A percentile compares a stretch with the other conserved stretches of the same genome.
These are phyloP conservation scores for Lactifluus hygrophoroides DNA, from an alignment of 768 basidiomycete species.

Conservation along the genomic window DNA sequence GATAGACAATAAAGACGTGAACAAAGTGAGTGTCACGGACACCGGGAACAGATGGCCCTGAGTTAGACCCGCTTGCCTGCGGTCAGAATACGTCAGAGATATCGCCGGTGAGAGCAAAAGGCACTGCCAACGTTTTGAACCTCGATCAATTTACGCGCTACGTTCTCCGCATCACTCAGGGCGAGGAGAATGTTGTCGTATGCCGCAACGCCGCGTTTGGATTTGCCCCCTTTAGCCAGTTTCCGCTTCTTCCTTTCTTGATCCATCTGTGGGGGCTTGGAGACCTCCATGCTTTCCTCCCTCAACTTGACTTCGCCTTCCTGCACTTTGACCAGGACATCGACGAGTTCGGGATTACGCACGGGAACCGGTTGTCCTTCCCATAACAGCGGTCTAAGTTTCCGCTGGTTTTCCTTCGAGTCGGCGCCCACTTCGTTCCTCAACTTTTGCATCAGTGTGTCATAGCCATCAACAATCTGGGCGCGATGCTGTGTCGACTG, in stretches of 20 bases:
- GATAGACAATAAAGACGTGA: slow-evolving; percentile 81
- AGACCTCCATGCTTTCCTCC: slow-evolving; percentile 26
- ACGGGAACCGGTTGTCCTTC: slow-evolving; percentile 79
- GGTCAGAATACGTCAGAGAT: slow-evolving; percentile 1
- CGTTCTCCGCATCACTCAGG: slow-evolving; percentile 83
- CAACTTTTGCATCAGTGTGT: slow-evolving; percentile 43
- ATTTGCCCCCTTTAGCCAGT: slow-evolving; percentile 33
- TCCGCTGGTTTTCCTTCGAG: slow-evolving; percentile 35
- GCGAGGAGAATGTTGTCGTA: slow-evolving; percentile 82
- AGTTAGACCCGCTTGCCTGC: slow-evolving; percentile 36
- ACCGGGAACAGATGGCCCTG: slow-evolving; percentile 34
- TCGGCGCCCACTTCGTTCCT: slow-evolving; percentile 34
- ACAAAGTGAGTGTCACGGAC: slow-evolving; percentile 74
- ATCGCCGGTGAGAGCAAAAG: neutral
- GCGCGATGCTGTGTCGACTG: slow-evolving; percentile 48
- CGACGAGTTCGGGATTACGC: slow-evolving; percentile 86
- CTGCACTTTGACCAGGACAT: slow-evolving; percentile 76
- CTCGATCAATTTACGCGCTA: slow-evolving; percentile 71
- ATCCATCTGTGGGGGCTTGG: slow-evolving; percentile 24
- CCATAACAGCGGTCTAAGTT: slow-evolving; percentile 59
- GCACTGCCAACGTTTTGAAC: slow-evolving; percentile 60
- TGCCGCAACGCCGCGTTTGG: slow-evolving; percentile 73
- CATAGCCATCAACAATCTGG: slow-evolving; percentile 57
- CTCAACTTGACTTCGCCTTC: slow-evolving; percentile 58
- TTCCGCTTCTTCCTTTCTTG: slow-evolving; percentile 31